A percentile compares a stretch with the other conserved stretches of the same genome.
phyloP scores from a whole-genome alignment of 1,284 basidiomycete genomes.

The Melampsora abietis-canadensis region DNA sequence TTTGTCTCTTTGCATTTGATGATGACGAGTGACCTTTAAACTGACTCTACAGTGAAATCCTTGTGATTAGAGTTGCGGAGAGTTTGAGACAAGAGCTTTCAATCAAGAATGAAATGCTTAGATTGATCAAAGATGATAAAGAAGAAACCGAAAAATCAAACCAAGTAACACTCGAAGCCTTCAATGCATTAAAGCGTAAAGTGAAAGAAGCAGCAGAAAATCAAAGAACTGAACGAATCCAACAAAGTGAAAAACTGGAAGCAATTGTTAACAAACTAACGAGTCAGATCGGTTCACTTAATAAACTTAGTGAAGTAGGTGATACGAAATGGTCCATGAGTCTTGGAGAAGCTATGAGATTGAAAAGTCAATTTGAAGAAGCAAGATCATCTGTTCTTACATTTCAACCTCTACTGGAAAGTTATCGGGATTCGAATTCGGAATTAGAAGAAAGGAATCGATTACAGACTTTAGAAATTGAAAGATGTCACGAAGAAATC shows the following conservation, averaged over 20 bases:
- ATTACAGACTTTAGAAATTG: too few relatives aligned
- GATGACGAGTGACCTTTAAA: too few relatives aligned
- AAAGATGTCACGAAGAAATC: neutral
- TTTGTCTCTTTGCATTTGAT: too few relatives aligned
- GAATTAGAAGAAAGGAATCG: slow-evolving; percentile 1
- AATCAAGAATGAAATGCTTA: slow-evolving; percentile 6
- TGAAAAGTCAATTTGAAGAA: neutral
- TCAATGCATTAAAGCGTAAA: neutral
- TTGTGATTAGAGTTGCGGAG: neutral
- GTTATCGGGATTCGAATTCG: neutral
- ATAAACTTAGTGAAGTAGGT: too few relatives aligned
- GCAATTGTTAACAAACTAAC: neutral
- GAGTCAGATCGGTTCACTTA: neutral
- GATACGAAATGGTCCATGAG: too few relatives aligned
- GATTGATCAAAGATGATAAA: slow-evolving; percentile 1
- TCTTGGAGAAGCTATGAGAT: neutral
- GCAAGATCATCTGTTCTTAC: too few relatives aligned
- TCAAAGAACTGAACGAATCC: neutral
- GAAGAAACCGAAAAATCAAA: neutral
- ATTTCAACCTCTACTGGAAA: neutral
- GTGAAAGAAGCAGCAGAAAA: neutral
- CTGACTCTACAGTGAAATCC: too few relatives aligned
- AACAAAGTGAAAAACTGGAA: neutral
- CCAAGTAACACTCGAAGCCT: neutral
- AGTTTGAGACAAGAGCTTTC: slow-evolving; percentile 4